Conservation (phyloP, 1,284 basidiomycete genomes). For the Sporisorium graminicola region DNA sequence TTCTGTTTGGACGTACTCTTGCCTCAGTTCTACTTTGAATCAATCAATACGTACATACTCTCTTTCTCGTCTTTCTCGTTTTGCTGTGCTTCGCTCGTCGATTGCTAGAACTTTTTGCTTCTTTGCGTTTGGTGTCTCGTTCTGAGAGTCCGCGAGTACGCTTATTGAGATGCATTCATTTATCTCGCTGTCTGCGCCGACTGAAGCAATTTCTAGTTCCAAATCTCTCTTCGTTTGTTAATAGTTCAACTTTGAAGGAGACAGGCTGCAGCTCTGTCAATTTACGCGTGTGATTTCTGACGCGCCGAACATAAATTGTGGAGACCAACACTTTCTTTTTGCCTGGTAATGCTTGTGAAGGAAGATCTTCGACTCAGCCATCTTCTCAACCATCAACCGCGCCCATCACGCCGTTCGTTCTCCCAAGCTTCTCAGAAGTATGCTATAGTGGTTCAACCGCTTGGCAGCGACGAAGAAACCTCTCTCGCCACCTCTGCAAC, state of each 20-base stretch:
- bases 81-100: too few relatives aligned
- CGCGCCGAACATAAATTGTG: not conserved
- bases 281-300: slow-evolving; percentile 7
- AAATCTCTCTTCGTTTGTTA: not conserved
- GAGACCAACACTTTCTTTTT: slow-evolving; percentile 32
- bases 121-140: too few relatives aligned
- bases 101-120: too few relatives aligned
- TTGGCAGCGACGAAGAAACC: not conserved
- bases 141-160: too few relatives aligned
- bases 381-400: not conserved
- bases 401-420: not conserved
- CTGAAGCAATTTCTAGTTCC: slow-evolving; percentile 6
- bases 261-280: not conserved
- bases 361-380: slow-evolving; percentile 20
- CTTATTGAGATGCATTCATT: too few relatives aligned
- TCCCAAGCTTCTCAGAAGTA: not conserved
- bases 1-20: not conserved
- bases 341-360: too few relatives aligned
- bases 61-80: too few relatives aligned
- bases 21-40: too few relatives aligned
- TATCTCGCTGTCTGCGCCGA: too few relatives aligned
- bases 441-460: not conserved
- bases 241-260: not conserved
- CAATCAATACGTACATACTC: too few relatives aligned
- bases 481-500: not conserved